Percentiles rank a stretch among this genome's conserved stretches.
These are phyloP conservation scores for Cercospora sesami DNA, from an alignment of 2,329 filamentous ascomycete genomes.

Conservation along the genomic window DNA sequence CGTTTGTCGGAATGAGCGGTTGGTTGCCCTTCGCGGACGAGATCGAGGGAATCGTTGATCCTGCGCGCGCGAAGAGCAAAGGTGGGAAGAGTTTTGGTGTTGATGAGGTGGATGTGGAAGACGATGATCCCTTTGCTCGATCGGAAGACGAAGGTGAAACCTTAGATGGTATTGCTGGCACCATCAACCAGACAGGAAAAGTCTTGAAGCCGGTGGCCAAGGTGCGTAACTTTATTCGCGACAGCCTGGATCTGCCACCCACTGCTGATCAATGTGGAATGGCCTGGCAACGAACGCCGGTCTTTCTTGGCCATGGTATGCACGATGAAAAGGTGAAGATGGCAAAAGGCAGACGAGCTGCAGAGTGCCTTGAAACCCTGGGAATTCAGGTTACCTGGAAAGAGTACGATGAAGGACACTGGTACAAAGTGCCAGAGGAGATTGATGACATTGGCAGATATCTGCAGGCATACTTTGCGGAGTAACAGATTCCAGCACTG, in stretches of 20 bases:
- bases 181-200: no score
- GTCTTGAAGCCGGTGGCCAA: neutral
- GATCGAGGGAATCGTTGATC: no score
- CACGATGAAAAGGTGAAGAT: neutral
- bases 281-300: neutral
- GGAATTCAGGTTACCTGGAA: neutral
- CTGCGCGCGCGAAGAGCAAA: no score
- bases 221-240: conserved; percentile 11
- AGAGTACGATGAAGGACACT: neutral
- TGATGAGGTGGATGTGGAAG: no score
- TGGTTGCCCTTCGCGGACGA: no score
- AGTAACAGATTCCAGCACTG: no score
- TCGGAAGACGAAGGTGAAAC: no score
- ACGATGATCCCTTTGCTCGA: no score
- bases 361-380: neutral
- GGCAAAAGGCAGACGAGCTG: neutral
- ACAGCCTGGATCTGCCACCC: conserved; percentile 14
- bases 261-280: neutral
- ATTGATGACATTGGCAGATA: neutral
- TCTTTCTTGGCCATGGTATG: neutral
- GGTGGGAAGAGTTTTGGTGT: no score
- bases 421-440: neutral
- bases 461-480: neutral
- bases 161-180: no score
- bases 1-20: no score